phyloP scores from a whole-genome alignment of 1,139 yeast species.

The Pichia sp. region DNA sequence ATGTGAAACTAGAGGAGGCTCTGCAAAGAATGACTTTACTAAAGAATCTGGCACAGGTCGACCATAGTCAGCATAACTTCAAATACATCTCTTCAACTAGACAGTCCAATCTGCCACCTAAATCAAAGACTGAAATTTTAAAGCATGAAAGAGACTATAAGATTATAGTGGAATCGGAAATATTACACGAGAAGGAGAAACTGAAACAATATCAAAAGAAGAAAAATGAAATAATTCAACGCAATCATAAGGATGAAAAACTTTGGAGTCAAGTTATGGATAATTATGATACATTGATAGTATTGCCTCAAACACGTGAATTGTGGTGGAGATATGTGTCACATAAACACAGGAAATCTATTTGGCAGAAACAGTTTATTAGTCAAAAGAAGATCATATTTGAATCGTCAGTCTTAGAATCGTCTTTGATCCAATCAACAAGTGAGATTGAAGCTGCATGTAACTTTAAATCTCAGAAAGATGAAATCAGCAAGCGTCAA shows the following conservation, averaged over 20 bases:
- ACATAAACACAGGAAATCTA: conserved; percentile 33
- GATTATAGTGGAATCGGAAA: conserved; percentile 41
- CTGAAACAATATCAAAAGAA: conserved; percentile 29
- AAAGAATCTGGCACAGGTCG: conserved; percentile 16
- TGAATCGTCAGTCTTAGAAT: conserved; percentile 14
- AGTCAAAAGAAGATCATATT: conserved; percentile 30
- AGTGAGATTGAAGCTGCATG: conserved; percentile 24
- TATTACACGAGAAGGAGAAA: conserved; percentile 34
- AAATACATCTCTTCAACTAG: conserved; percentile 39
- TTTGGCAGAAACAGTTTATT: conserved; percentile 40
- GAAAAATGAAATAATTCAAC: conserved; percentile 28
- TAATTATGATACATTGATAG: conserved; percentile 31
- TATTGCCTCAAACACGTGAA: conserved; percentile 38
- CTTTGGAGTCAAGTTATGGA: conserved; percentile 44
- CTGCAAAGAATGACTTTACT: conserved; percentile 30
- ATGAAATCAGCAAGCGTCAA: conserved; percentile 13
- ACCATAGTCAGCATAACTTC: neutral
- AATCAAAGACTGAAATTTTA: conserved; percentile 43
- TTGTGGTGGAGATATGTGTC: conserved; percentile 69
- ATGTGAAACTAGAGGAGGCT: conserved; percentile 36
- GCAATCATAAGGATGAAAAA: conserved; percentile 31
- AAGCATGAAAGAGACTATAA: conserved; percentile 54
- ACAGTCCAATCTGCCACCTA: conserved; percentile 65
- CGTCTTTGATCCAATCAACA: conserved; percentile 18
- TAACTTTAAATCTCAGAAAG: conserved; percentile 20